phyloP scores from a whole-genome alignment of 148 eudicot genomes.

The Talinum fruticosum region DNA sequence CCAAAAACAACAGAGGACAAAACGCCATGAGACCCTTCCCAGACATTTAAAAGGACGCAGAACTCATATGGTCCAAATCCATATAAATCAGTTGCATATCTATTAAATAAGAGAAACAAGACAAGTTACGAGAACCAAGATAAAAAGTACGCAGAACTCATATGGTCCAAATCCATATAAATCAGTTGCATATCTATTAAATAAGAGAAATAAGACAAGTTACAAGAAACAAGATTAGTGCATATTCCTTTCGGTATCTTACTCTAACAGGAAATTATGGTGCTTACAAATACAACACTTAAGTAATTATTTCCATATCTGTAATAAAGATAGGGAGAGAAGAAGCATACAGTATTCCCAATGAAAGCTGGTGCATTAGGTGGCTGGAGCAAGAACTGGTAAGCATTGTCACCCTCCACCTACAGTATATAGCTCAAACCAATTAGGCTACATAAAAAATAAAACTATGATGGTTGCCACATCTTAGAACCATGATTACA shows the following conservation, averaged over 20 bases:
- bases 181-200: background rate
- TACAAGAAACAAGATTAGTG: background rate
- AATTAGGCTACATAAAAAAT: background rate
- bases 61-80: background rate
- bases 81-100: background rate
- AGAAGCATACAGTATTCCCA: constrained; percentile 79
- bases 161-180: background rate
- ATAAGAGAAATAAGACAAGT: background rate
- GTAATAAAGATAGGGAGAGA: background rate
- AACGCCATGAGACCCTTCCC: background rate
- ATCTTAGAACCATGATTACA: background rate
- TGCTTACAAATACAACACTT: background rate
- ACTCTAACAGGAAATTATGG: background rate
- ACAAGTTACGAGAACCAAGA: background rate
- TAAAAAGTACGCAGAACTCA: too few species aligned
- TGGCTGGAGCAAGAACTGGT: constrained; percentile 96
- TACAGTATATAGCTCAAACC: constrained; percentile 28
- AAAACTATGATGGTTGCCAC: background rate
- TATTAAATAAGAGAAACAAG: background rate
- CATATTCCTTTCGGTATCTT: background rate
- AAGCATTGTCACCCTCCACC: constrained; percentile 78
- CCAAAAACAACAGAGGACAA: too few species aligned
- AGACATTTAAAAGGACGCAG: too few species aligned
- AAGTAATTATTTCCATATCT: background rate
- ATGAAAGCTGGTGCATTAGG: constrained; percentile 90